Evolutionary conservation across 163 green algal genomes (phyloP).

Genomic region (Smithsoniella earleae): DNA sequence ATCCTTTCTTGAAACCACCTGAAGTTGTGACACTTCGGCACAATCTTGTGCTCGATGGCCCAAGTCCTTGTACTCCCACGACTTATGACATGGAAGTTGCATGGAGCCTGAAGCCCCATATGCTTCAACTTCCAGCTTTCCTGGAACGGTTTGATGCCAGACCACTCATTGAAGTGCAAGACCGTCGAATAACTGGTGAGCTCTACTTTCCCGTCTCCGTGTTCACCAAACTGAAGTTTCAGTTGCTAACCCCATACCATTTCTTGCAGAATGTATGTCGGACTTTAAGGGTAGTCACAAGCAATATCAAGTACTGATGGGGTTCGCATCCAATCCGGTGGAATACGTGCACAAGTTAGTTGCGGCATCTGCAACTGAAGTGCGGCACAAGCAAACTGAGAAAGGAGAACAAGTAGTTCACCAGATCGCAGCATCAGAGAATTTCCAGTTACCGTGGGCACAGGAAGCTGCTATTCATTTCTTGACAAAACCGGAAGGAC

Average conservation of each 20-base stretch:
- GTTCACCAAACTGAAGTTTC: neutral
- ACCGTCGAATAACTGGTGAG: neutral
- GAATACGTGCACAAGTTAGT: constrained; percentile 31
- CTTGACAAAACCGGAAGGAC: constrained; percentile 17
- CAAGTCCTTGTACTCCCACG: constrained; percentile 15
- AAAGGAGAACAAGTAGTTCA: neutral
- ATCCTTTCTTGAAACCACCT: constrained; percentile 4
- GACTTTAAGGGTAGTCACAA: constrained; percentile 18
- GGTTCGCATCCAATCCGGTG: constrained; percentile 17
- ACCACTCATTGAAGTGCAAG: neutral
- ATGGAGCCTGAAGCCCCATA: constrained; percentile 16
- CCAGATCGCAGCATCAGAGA: constrained; percentile 12
- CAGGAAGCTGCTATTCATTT: constrained; percentile 22
- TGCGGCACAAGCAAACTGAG: too few species aligned
- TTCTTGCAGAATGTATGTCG: neutral
- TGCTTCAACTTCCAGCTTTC: neutral
- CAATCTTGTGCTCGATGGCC: constrained; percentile 15
- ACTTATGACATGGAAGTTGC: constrained; percentile 13
- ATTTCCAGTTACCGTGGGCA: constrained; percentile 13
- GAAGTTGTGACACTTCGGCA: neutral
- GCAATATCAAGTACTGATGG: constrained; percentile 22
- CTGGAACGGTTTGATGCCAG: constrained; percentile 5
- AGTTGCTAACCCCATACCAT: neutral
- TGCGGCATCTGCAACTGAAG: constrained; percentile 15
- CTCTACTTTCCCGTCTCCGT: neutral